A percentile compares a stretch with the other conserved stretches of the same genome.
Evolutionary conservation across 2,329 filamentous ascomycete species (phyloP).

Genomic region (Ascochyta clinopodiicola): DNA sequence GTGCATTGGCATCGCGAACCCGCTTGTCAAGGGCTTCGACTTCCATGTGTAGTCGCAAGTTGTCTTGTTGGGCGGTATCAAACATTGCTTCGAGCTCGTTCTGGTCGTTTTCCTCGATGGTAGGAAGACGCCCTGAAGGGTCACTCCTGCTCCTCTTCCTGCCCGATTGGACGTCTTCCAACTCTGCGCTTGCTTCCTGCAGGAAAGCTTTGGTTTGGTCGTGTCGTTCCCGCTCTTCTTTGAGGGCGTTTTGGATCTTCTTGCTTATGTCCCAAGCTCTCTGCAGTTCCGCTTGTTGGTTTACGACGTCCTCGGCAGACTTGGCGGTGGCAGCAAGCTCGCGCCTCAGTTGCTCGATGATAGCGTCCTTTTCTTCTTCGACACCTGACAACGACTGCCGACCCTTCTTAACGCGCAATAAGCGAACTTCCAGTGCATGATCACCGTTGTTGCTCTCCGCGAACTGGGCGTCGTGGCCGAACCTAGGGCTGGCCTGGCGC

Average conservation of each 20-base stretch:
- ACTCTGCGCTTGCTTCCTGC: slow-evolving; percentile 26
- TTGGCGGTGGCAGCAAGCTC: slow-evolving; percentile 31
- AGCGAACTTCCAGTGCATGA: slow-evolving; percentile 41
- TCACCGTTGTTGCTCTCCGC: slow-evolving; percentile 28
- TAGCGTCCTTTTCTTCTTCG: slow-evolving; percentile 37
- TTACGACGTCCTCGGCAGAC: slow-evolving; percentile 32
- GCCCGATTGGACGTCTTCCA: slow-evolving; percentile 21
- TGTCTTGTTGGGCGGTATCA: slow-evolving; percentile 44
- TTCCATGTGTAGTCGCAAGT: slow-evolving; percentile 38
- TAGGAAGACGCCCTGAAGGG: slow-evolving; percentile 32
- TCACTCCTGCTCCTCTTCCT: slow-evolving; percentile 18
- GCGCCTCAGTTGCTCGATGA: slow-evolving; percentile 38
- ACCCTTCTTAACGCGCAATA: slow-evolving; percentile 40
- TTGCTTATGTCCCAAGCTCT: slow-evolving; percentile 42
- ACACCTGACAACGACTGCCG: slow-evolving; percentile 24
- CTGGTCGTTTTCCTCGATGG: slow-evolving; percentile 43
- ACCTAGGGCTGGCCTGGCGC: slow-evolving; percentile 24
- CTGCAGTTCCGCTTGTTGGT: slow-evolving; percentile 38
- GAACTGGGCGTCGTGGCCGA: slow-evolving; percentile 16
- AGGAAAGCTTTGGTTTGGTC: slow-evolving; percentile 35
- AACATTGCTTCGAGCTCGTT: slow-evolving; percentile 47
- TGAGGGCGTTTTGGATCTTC: slow-evolving; percentile 36
- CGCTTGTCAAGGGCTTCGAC: slow-evolving; percentile 39
- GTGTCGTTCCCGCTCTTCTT: slow-evolving; percentile 37
- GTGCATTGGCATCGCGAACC: slow-evolving; percentile 37